Conservation (phyloP, 495 filamentous ascomycete species). For the Hypoxylon subgilvum region DNA sequence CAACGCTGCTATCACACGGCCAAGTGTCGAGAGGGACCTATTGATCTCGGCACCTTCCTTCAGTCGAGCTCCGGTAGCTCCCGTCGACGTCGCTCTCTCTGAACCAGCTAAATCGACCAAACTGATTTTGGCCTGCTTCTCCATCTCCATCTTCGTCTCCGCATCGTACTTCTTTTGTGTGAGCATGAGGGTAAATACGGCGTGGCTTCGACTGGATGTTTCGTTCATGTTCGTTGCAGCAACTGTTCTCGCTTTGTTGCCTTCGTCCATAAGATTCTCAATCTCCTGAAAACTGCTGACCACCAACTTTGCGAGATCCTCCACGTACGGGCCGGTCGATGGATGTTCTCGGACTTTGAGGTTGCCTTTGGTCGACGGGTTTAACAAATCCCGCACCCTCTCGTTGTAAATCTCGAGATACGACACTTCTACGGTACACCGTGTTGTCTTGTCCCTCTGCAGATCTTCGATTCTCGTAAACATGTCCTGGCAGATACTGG, state of each 20-base stretch:
- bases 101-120: constrained; percentile 97
- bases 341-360: constrained; percentile 97
- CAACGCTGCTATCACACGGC: constrained; percentile 96
- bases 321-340: constrained; percentile 95
- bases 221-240: constrained; percentile 99
- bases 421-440: constrained; percentile 95
- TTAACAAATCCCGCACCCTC: constrained; percentile 92
- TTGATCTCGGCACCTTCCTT: constrained; percentile 99
- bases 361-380: constrained; percentile 95
- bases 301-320: constrained; percentile 96
- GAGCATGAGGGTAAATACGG: constrained; percentile 95
- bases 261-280: constrained; percentile 98
- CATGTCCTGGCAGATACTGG: constrained; percentile 97
- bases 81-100: constrained; percentile 93
- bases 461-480: constrained; percentile 81
- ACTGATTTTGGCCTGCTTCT: constrained; percentile 98
- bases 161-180: constrained; percentile 92
- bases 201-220: constrained; percentile 96
- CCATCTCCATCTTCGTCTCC: constrained; percentile 93
- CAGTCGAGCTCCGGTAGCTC: constrained; percentile 90
- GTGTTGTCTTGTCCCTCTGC: constrained; percentile 77
- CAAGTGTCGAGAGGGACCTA: constrained; percentile 91
- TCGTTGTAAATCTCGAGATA: constrained; percentile 99
- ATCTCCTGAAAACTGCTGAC: constrained; percentile 96
- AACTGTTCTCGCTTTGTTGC: constrained; percentile 97